Conservation (phyloP, 768 basidiomycete genomes). For the Myochromella boudieri region DNA sequence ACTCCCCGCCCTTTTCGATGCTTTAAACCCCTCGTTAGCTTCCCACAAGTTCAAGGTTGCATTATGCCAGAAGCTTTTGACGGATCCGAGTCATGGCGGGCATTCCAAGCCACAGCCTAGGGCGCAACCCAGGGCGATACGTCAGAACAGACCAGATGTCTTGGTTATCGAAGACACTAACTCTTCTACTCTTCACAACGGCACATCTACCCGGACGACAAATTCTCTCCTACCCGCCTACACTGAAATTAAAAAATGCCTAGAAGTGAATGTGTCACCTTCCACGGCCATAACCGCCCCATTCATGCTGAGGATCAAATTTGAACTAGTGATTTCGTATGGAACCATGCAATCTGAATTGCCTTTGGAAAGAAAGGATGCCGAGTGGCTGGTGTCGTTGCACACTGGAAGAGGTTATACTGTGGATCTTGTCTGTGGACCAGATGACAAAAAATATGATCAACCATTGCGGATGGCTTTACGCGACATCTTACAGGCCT, state of each 20-base stretch:
- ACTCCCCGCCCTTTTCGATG: conserved; percentile 34
- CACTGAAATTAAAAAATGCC: conserved; percentile 17
- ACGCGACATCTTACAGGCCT: no score
- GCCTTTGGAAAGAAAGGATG: conserved; percentile 27
- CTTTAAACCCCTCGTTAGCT: conserved; percentile 33
- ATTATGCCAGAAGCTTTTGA: conserved; percentile 36
- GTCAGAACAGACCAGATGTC: conserved; percentile 9
- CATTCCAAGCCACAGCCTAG: conserved; percentile 23
- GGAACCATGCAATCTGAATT: conserved; percentile 31
- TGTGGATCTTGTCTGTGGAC: conserved; percentile 27
- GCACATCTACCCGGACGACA: conserved; percentile 8
- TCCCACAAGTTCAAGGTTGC: conserved; percentile 40
- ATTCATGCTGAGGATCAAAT: conserved; percentile 31
- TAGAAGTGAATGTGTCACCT: conserved; percentile 13
- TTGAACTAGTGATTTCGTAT: conserved; percentile 37
- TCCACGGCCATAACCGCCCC: conserved; percentile 6
- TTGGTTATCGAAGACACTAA: conserved; percentile 4
- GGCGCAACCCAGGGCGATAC: conserved; percentile 23
- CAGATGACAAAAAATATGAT: not conserved
- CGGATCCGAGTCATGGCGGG: conserved; percentile 7
- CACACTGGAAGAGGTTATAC: conserved; percentile 22
- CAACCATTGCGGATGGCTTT: no score
- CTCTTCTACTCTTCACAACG: not conserved
- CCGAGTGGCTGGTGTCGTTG: conserved; percentile 31
- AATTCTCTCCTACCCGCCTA: conserved; percentile 18